Evolutionary conservation across 1,284 basidiomycete genomes (phyloP).

Genomic region (Tetrapyrgos nigripes): DNA sequence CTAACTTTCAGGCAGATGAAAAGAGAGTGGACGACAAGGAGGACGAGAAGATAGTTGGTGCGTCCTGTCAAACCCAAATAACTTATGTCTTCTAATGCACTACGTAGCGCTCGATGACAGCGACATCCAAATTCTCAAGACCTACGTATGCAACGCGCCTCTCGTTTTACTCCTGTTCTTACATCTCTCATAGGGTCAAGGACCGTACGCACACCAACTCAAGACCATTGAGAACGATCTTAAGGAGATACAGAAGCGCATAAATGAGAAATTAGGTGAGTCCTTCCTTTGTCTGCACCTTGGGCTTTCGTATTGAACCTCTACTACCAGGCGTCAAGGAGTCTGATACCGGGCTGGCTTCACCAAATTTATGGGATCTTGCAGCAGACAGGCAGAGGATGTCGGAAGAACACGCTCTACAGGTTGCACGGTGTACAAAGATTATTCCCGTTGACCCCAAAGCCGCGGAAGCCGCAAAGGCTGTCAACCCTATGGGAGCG

Average conservation of each 20-base stretch:
- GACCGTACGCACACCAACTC: slow-evolving; percentile 90
- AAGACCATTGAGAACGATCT: slow-evolving; percentile 94
- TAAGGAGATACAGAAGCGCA: slow-evolving; percentile 95
- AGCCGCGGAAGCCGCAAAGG: slow-evolving; percentile 74
- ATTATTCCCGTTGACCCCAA: slow-evolving; percentile 88
- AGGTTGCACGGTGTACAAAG: slow-evolving; percentile 98
- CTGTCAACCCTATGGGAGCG: slow-evolving; percentile 78
- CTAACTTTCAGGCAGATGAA: slow-evolving; percentile 57
- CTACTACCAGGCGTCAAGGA: slow-evolving; percentile 85
- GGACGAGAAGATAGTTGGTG: slow-evolving; percentile 92
- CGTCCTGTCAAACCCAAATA: slow-evolving; percentile 33
- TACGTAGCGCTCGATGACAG: slow-evolving; percentile 90
- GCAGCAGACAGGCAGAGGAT: slow-evolving; percentile 89
- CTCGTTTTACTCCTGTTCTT: slow-evolving; percentile 7
- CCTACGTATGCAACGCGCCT: slow-evolving; percentile 71
- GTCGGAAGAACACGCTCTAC: slow-evolving; percentile 92
- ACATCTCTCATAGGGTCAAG: slow-evolving; percentile 79
- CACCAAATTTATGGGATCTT: slow-evolving; percentile 97
- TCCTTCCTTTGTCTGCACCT: slow-evolving; percentile 10
- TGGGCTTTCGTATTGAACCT: slow-evolving; percentile 12
- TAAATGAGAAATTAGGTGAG: slow-evolving; percentile 94
- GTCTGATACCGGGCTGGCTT: slow-evolving; percentile 96
- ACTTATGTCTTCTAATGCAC: slow-evolving; percentile 18
- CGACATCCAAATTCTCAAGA: slow-evolving; percentile 99
- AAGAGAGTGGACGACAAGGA: slow-evolving; percentile 85